A percentile compares a stretch with the other conserved stretches of the same genome.
These are phyloP conservation scores for Yarrowia sp. DNA, from an alignment of 805 yeast genomes.

Conservation along the genomic window DNA sequence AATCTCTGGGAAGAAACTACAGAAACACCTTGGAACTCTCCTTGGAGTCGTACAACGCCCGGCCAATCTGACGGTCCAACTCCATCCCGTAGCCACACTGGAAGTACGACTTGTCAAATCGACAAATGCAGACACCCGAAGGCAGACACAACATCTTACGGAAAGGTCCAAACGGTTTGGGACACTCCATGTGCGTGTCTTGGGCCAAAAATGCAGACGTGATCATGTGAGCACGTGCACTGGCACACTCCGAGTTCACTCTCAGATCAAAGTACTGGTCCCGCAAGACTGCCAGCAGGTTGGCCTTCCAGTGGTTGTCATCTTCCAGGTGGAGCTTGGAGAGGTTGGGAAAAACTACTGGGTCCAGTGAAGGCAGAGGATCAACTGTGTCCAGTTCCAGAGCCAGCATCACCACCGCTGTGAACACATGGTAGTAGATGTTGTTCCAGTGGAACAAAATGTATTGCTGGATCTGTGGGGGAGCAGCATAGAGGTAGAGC, in stretches of 20 bases:
- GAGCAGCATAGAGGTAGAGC: background rate
- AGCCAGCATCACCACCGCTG: background rate
- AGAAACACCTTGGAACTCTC: constrained; percentile 8
- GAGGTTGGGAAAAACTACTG: background rate
- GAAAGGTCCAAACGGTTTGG: constrained; percentile 14
- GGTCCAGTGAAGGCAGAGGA: background rate
- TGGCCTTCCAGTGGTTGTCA: background rate
- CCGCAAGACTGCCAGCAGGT: background rate
- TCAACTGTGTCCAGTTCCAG: background rate
- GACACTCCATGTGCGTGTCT: constrained; percentile 3
- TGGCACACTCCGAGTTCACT: constrained; percentile 15
- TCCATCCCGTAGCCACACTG: constrained; percentile 15
- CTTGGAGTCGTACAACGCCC: constrained; percentile 14
- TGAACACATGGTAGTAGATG: constrained; percentile 16
- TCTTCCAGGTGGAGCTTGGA: background rate
- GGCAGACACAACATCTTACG: background rate
- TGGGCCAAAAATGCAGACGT: constrained; percentile 12
- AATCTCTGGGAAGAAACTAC: background rate
- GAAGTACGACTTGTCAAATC: constrained; percentile 2
- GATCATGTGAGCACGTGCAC: constrained; percentile 18
- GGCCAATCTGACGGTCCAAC: constrained; percentile 16
- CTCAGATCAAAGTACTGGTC: constrained; percentile 9
- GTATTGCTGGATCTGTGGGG: background rate
- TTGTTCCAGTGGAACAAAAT: constrained; percentile 13
- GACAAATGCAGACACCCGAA: constrained; percentile 6